Evolutionary conservation across 768 basidiomycete genomes (phyloP), one percentile per base, ranked within the genome.

Genomic region (Gyrodon lividus): DNA sequence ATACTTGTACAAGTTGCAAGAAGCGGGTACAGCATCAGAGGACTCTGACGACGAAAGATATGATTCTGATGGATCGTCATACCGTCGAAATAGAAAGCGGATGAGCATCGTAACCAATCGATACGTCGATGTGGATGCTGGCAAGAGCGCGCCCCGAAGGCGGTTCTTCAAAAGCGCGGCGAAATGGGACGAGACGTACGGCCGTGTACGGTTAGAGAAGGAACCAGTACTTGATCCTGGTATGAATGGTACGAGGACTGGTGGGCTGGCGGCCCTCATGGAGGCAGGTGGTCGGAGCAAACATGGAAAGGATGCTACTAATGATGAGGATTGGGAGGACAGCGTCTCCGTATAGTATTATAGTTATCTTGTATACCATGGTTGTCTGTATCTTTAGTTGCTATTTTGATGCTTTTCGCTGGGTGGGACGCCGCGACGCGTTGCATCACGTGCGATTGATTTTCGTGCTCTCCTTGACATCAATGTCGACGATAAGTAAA

Each of bases 71-170:
- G 77, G 75, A 26, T 79, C 81, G 8, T 61, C 73, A 16, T 62
- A 62, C 22, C 68, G 63, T 16, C 61, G 66, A 20, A 69, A 69
- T 31, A 75, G 74, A 58, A 81, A 80, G 56, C 79, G 83, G 49
- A 88, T 89, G 84, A 87, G 84, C 57, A 73, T 88, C 42, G 46
- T 85, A 43, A 86, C 84, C 16, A 81, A 80, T 51, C 76, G 80
- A 48, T 82, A 79, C 55, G 72, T 78, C 50, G 80, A 84, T 38
- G 70, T 77, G 0, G 71, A 77, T 10, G 50, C 54, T 14, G 62
- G 70, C 48, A 68, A 61, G 43, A 60, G 37, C 6, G 44, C 56
- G 9, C 59, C 71, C 9, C 77, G 74, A 50, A 65, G 86, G 46
- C 72, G 78, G 45, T 87, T 87, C 66, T 87, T 87, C 72, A 76